Base-by-base conservation (phyloP, 1,139 yeast genomes). In the Debaryomyces udenii region DNA sequence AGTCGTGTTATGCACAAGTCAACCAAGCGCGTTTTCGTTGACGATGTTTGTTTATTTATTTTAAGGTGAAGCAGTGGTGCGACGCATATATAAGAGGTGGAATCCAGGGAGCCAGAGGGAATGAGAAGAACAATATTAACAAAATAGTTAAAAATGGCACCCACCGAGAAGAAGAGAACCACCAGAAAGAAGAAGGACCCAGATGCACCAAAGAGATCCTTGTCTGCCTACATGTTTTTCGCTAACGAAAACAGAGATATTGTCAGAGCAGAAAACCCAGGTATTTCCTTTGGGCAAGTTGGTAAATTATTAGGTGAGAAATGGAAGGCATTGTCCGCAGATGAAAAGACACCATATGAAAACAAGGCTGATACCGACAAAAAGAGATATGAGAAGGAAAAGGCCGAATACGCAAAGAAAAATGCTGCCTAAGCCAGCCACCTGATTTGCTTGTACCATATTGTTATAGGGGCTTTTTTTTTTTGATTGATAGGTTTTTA, bases 211-310 rank as follows among this genome's bases (percentile, higher is more conserved):
- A 93, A 93, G 88, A 86, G 98, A 71, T 89, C 98, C 28, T 76
- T 93, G 64, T 89, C 97, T 48, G 97, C 98, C 42, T 93, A 93
- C 83, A 91, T 93, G 98, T 91, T 87, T 80, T 93, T 91, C 63
- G 98, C 99, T 58, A 90, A 89, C 64, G 97, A 90, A 62, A 86
- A 87, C 81, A 90, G 98, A 77, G 97, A 91, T 68, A 80, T 82
- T 53, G 96, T 93, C 56, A 81, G 96, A 68, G 83, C 93, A 49
- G 96, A 90, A 68, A 87, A 91, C 80, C 96, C 96, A 54, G 96
- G 95, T 65, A 86, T 88, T 57, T 70, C 91, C 40, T 90, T 91
- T 61, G 96, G 96, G 56, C 91, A 87, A 71, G 90, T 89, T 52
- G 96, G 96, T 64, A 87, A 84, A 69, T 68, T 87, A 49, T 81